Conservation (phyloP, 257 asterid species). For the Cinchona pubescens region DNA sequence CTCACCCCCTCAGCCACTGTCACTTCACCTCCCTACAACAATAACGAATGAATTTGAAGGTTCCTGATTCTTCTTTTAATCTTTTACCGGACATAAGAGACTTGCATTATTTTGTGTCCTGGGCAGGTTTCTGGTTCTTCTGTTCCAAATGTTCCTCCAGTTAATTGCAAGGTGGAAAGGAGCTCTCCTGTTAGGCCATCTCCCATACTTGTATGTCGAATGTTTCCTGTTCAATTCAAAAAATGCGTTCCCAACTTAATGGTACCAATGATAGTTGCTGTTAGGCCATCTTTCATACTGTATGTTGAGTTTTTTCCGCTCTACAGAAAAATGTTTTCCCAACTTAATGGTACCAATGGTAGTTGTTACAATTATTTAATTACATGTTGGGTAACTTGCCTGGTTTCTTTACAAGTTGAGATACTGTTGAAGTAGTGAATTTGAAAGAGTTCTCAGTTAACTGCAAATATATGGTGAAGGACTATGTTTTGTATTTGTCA, state of each 20-base stretch:
- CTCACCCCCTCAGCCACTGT: neutral
- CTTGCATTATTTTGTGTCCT: constrained; percentile 18
- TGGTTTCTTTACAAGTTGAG: neutral
- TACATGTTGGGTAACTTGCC: neutral
- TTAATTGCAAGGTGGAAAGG: constrained; percentile 81
- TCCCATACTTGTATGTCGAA: constrained; percentile 47
- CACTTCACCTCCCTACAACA: too few species aligned
- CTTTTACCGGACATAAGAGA: neutral
- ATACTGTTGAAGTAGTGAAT: neutral
- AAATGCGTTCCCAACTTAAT: neutral
- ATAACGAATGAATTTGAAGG: too few species aligned
- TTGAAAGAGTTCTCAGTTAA: neutral
- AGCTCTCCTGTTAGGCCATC: constrained; percentile 69
- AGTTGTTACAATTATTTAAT: constrained; percentile 11
- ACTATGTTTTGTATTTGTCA: neutral
- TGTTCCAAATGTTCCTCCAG: constrained; percentile 68
- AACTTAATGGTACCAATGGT: neutral
- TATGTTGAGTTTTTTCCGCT: constrained; percentile 35
- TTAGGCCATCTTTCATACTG: constrained; percentile 32
- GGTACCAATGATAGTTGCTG: neutral
- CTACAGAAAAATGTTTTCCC: neutral
- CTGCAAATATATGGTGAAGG: neutral
- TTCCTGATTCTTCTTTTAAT: constrained; percentile 4
- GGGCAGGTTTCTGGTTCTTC: constrained; percentile 80
- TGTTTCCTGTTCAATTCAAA: constrained; percentile 10